A percentile compares a stretch with the other conserved stretches of the same genome.
phyloP scores from a whole-genome alignment of 306 rosid genomes.

The Macrotyloma uniflorum region DNA sequence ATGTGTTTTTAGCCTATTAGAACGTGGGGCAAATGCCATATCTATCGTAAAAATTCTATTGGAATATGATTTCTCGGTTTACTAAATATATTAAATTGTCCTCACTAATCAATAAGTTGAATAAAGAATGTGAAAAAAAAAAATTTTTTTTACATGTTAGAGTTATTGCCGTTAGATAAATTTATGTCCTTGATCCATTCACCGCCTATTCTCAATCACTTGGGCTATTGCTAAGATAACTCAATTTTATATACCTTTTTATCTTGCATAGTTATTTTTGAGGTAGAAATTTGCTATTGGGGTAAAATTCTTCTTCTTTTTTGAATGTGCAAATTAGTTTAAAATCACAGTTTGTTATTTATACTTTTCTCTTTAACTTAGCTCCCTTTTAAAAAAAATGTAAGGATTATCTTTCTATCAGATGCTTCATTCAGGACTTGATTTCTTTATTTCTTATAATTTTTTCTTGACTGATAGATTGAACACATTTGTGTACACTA shows the following conservation, averaged over 20 bases:
- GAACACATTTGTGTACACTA: background rate
- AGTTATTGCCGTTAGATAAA: background rate
- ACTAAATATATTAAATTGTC: background rate
- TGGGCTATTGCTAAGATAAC: background rate
- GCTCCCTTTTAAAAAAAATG: background rate
- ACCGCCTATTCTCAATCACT: background rate
- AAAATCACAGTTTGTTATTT: background rate
- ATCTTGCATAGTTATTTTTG: background rate
- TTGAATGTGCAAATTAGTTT: background rate
- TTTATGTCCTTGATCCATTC: background rate
- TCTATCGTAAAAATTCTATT: background rate
- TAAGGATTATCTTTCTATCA: background rate
- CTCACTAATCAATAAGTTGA: background rate
- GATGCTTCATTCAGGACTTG: background rate
- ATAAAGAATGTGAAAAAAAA: background rate
- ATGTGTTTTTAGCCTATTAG: background rate
- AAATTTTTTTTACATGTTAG: too few species aligned
- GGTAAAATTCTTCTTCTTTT: background rate
- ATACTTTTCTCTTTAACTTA: background rate
- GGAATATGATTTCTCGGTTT: background rate
- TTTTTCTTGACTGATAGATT: background rate
- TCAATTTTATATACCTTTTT: too few species aligned
- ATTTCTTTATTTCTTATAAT: background rate
- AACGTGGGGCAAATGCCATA: background rate
- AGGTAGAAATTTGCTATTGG: background rate